Evolutionary conservation across 345 rosid genomes (phyloP).

Genomic region (Laguncularia racemosa): DNA sequence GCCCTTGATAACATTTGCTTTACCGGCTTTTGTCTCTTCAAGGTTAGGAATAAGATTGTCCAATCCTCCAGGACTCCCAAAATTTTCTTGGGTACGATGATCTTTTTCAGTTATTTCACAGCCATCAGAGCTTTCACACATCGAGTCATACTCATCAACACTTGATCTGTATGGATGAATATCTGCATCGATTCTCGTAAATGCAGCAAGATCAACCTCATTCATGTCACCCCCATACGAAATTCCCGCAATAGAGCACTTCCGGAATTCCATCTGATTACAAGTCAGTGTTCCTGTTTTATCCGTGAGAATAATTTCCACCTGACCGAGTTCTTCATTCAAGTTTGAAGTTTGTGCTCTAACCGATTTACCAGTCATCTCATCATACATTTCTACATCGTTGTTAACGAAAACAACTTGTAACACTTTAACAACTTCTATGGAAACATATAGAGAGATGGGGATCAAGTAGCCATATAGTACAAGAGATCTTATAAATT

Average conservation of each 20-base stretch:
- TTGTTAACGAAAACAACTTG: conserved; percentile 65
- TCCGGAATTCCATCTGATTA: conserved; percentile 75
- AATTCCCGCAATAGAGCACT: conserved; percentile 72
- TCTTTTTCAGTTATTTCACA: background rate
- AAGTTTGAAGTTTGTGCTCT: conserved; percentile 66
- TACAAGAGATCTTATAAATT: conserved; percentile 49
- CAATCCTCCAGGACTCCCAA: no score
- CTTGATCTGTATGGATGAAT: conserved; percentile 23
- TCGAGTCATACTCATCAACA: conserved; percentile 7
- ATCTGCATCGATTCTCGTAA: conserved; percentile 42
- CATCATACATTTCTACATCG: conserved; percentile 60
- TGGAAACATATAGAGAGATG: conserved; percentile 69
- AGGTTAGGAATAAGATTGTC: no score
- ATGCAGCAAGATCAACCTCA: conserved; percentile 61
- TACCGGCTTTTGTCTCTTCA: background rate
- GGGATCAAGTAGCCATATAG: conserved; percentile 77
- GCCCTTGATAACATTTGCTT: conserved; percentile 34
- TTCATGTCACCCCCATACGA: conserved; percentile 50
- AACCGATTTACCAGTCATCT: conserved; percentile 43
- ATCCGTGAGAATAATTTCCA: conserved; percentile 62
- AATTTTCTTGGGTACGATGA: no score
- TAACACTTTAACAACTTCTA: conserved; percentile 63
- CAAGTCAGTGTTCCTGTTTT: conserved; percentile 87
- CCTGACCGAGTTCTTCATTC: conserved; percentile 81
- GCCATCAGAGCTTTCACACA: conserved; percentile 6